These are phyloP conservation scores for Corylus americana DNA, from an alignment of 306 rosid species.

Conservation along the genomic window DNA sequence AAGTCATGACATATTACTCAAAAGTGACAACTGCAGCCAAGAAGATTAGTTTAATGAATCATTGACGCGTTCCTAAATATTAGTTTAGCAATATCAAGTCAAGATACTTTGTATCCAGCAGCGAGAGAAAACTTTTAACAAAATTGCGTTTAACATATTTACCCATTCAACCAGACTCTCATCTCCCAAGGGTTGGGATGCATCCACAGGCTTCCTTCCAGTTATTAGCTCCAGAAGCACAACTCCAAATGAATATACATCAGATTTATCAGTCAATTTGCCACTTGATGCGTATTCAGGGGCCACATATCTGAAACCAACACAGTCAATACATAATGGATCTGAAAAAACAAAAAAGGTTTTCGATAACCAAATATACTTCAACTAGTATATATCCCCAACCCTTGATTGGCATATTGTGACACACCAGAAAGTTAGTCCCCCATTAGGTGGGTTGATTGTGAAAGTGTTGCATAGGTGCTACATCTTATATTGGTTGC, in stretches of 20 bases:
- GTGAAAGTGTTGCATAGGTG: no score
- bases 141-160: conserved; percentile 31
- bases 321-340: not conserved
- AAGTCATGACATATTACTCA: not conserved
- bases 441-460: no score
- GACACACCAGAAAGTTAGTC: no score
- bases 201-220: conserved; percentile 86
- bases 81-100: conserved; percentile 7
- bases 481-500: no score
- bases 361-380: not conserved
- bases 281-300: conserved; percentile 98
- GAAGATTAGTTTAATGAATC: not conserved
- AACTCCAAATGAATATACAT: conserved; percentile 88
- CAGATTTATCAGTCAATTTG: conserved; percentile 84
- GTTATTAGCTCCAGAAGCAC: conserved; percentile 92
- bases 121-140: conserved; percentile 2
- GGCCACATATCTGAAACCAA: conserved; percentile 69
- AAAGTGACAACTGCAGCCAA: conserved; percentile 1
- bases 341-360: not conserved
- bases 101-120: not conserved
- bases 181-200: conserved; percentile 81
- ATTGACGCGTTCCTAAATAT: not conserved
- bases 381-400: not conserved
- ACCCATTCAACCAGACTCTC: conserved; percentile 98
- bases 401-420: not conserved